Evolutionary conservation across 148 eudicot genomes (phyloP), one percentile per base, ranked within the genome.

Genomic region (Pouteria glomerata): DNA sequence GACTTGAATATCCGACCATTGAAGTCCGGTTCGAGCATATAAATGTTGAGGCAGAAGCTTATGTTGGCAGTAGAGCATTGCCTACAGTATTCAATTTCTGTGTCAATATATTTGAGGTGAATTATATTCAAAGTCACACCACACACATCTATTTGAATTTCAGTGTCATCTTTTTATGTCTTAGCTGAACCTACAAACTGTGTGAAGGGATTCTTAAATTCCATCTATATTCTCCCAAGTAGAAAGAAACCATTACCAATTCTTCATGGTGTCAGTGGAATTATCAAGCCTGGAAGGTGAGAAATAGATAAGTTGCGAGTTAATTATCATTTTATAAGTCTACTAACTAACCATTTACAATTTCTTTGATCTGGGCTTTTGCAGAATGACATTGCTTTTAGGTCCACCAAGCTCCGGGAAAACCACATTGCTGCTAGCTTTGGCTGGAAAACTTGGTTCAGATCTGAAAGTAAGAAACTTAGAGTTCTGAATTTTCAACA

Each of bases 21-120:
- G 87, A 86, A 83, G 84, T 86, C 45, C 63, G 85, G 47, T 84
- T 59, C 51, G 81, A 86, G 82, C 71, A 84, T 42, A 68, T 86
- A 13, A 79, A 72, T 58, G 80, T 86, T 10, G 84, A 80, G 71
- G 89, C 83, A 64, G 78, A 83, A 72, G 83, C 79, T 69, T 68
- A 81, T 60, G 78, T 44, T 48, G 87, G 87, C 57, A 84, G 76
- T n/a, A 75, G 84, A 71, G 80, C 82, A 69, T 39, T 81, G 64
- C 90, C 87, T 14, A 74, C 87, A 31, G 41, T 84, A 16, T 57
- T 70, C 61, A 86, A 84, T 58, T 84, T 69, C 62, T 24, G 57
- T 37, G 37, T 75, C 29, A 77, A 82, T 59, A 66, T 63, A 0
- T 6, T 84, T 21, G 85, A 84, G 87, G 90, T 86, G 69, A 39